Conservation (phyloP, 2,329 filamentous ascomycete genomes). For the Monilinia vaccinii-corymbosi region DNA sequence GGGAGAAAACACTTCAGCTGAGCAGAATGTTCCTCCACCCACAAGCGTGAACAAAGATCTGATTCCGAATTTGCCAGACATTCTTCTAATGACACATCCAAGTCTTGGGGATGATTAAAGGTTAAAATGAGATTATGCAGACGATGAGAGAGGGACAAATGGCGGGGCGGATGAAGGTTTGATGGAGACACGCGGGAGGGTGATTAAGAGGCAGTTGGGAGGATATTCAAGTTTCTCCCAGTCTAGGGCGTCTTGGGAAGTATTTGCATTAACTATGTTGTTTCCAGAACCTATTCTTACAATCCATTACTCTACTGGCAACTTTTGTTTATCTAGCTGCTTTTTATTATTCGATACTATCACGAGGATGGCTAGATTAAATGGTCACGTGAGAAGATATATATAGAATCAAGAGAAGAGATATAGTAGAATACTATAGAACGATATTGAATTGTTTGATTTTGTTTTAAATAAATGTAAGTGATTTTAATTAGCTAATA, state of each 20-base stretch:
- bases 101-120: background rate
- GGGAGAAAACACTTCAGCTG: background rate
- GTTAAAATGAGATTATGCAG: background rate
- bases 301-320: background rate
- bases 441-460: too few species aligned
- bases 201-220: background rate
- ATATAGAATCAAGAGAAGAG: too few species aligned
- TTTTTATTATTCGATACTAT: too few species aligned
- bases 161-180: background rate
- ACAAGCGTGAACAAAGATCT: background rate
- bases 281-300: background rate
- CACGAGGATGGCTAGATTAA: too few species aligned
- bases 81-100: background rate
- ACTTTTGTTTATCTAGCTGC: too few species aligned
- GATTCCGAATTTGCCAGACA: background rate
- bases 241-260: background rate
- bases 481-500: too few species aligned
- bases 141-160: background rate
- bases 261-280: background rate
- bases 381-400: too few species aligned
- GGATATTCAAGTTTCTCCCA: background rate
- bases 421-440: too few species aligned
- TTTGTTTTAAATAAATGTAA: too few species aligned
- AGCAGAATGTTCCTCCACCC: too few species aligned
- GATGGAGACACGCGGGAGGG: background rate